Evolutionary conservation across 495 filamentous ascomycete species (phyloP), one percentile per base, ranked within the genome.

Genomic region (Penicillium pulvis): DNA sequence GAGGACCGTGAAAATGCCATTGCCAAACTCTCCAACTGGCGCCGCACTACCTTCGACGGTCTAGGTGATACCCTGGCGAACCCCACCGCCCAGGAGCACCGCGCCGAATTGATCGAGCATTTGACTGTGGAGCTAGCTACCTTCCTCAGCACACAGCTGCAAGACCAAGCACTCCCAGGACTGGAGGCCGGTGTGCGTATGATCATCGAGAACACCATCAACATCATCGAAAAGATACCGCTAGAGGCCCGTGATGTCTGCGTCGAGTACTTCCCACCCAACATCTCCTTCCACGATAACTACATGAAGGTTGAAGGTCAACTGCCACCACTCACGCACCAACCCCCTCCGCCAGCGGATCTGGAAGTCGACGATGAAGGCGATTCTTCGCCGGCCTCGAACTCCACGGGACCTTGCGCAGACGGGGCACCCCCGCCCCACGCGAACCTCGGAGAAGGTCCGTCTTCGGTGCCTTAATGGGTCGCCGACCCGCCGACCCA

Each of bases 11-110:
- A 98, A 46, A 92, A 91, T 11, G 81, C 96, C 55, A 87, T 89
- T 20, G 83, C 87, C n/a, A 90, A 92, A 64, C 86, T 97, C 53
- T 86, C 94, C 31, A 91, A 88, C 67, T 98, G 94, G 94, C 87
- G 95, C 42, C 87, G 97, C 62, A 85, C 94, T 4, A 98, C 94
- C 17, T 76, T 98, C 39, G 94, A 98, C 67, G 94, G 93, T n/a
- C 81, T 98, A 11, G 81, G 85, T 59, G 85, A 90, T 55, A 69
- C 81, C 36, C 81, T 98, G 3, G 78, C 81, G n/a, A 83, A 86
- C 19, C 78, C 82, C 1, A 80, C 87, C 39, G 86, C 86, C 28
- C 75, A 74, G 28, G 83, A 89, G 24, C 75, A 89, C 65, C 86
- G 87, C 20, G 67, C 75, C 5, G 75, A 83, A 19, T 85, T 98